These are phyloP conservation scores for Backusella australiensis DNA, from an alignment of 192 early-diverging fungal genomes.

Conservation along the genomic window DNA sequence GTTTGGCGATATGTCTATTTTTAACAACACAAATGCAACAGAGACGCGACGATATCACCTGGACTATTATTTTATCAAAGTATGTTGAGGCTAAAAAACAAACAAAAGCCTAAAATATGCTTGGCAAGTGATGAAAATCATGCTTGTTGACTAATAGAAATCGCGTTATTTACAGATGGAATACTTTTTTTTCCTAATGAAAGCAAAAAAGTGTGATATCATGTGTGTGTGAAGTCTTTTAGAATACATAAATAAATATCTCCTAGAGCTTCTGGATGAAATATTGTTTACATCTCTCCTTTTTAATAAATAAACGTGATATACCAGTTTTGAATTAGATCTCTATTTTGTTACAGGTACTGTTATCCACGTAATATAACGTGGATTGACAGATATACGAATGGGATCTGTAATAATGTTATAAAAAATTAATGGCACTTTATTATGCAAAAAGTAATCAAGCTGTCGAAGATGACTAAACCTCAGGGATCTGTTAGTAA, in stretches of 20 bases:
- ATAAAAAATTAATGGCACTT: neutral
- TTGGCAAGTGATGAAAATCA: neutral
- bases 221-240: neutral
- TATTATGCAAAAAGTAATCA: neutral
- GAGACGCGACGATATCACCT: neutral
- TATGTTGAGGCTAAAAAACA: neutral
- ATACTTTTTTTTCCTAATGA: neutral
- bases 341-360: neutral
- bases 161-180: neutral
- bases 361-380: neutral
- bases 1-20: neutral
- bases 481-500: neutral
- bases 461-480: neutral
- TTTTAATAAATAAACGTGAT: constrained; percentile 9
- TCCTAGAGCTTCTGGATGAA: neutral
- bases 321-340: neutral
- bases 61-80: neutral
- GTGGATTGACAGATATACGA: neutral
- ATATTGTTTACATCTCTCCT: neutral
- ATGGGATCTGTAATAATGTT: neutral
- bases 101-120: neutral
- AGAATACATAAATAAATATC: neutral
- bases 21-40: neutral
- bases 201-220: neutral
- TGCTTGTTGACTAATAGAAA: neutral